Percentiles rank a stretch among this genome's conserved stretches.
These are phyloP conservation scores for Cutaneotrichosporon cyanovorans DNA, from an alignment of 1,284 basidiomycete species.

Conservation along the genomic window DNA sequence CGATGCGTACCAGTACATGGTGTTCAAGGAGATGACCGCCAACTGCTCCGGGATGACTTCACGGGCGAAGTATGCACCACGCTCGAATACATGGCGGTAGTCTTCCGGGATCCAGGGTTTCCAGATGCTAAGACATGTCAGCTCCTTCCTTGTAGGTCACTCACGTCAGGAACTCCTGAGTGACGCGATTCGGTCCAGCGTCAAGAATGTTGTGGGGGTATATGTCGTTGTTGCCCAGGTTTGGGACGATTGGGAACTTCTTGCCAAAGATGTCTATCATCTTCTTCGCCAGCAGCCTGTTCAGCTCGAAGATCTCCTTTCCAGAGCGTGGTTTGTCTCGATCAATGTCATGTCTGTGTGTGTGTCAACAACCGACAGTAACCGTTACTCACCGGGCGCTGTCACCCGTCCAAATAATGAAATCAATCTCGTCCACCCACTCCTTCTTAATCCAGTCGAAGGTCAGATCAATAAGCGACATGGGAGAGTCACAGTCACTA, in stretches of 20 bases:
- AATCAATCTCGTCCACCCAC: constrained; percentile 79
- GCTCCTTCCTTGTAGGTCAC: constrained; percentile 7
- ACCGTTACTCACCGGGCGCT: constrained; percentile 63
- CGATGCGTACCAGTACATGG: constrained; percentile 84
- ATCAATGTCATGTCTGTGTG: constrained; percentile 76
- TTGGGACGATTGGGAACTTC: constrained; percentile 74
- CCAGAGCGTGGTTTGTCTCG: constrained; percentile 68
- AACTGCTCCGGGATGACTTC: constrained; percentile 72
- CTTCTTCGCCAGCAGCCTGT: constrained; percentile 59
- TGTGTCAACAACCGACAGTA: constrained; percentile 2
- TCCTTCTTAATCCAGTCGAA: constrained; percentile 71
- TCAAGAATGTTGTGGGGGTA: constrained; percentile 62
- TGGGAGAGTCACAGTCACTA: constrained; percentile 80
- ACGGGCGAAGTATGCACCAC: constrained; percentile 74
- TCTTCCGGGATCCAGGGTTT: constrained; percentile 72
- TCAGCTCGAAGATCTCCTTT: constrained; percentile 70
- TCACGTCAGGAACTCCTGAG: constrained; percentile 64
- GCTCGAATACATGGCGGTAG: constrained; percentile 69
- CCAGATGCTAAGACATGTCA: constrained; percentile 66
- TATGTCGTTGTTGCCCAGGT: constrained; percentile 83
- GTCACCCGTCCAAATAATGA: constrained; percentile 89
- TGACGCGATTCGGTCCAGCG: constrained; percentile 70
- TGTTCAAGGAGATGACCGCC: constrained; percentile 80
- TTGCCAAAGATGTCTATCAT: constrained; percentile 65
- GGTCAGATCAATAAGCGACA: constrained; percentile 67